These are phyloP conservation scores for Dictyostelium firmibasis DNA, from an alignment of 78 protist genomes.

Conservation along the genomic window DNA sequence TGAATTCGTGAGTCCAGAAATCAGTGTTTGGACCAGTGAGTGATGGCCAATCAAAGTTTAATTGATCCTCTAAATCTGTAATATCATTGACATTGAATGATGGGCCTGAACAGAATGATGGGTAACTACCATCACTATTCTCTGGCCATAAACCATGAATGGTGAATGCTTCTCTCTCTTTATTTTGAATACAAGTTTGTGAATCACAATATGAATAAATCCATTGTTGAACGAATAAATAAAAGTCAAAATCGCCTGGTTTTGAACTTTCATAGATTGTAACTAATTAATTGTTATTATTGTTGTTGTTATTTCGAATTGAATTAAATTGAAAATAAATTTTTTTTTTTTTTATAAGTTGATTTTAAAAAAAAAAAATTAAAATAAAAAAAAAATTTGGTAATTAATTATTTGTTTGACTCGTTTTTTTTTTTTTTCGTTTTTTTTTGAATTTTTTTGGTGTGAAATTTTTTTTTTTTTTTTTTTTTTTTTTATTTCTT, in stretches of 20 bases:
- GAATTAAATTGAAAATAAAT: background rate
- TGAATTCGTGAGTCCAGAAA: conserved; percentile 71
- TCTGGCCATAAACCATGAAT: conserved; percentile 71
- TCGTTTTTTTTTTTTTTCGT: background rate
- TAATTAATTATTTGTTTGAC: background rate
- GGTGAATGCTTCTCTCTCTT: conserved; percentile 53
- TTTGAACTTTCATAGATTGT: conserved; percentile 24
- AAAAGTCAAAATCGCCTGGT: conserved; percentile 68
- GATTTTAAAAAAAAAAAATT: no score
- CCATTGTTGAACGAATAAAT: conserved; percentile 70
- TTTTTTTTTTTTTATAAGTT: background rate
- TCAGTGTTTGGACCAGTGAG: conserved; percentile 73
- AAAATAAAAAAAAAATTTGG: no score
- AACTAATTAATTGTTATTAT: background rate
- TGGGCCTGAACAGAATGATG: conserved; percentile 58
- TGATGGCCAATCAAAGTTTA: conserved; percentile 55
- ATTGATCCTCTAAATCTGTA: background rate
- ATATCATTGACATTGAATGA: background rate
- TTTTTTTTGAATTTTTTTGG: background rate
- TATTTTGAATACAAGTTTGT: conserved; percentile 44
- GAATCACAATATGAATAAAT: conserved; percentile 40
- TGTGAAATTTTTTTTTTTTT: background rate
- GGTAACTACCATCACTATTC: conserved; percentile 42
- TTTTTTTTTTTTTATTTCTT: background rate
- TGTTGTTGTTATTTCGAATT: no score